Percentiles rank a stretch among this genome's conserved stretches.
These are phyloP conservation scores for Fusarium sp. DNA, from an alignment of 2,329 filamentous ascomycete genomes.

Conservation along the genomic window DNA sequence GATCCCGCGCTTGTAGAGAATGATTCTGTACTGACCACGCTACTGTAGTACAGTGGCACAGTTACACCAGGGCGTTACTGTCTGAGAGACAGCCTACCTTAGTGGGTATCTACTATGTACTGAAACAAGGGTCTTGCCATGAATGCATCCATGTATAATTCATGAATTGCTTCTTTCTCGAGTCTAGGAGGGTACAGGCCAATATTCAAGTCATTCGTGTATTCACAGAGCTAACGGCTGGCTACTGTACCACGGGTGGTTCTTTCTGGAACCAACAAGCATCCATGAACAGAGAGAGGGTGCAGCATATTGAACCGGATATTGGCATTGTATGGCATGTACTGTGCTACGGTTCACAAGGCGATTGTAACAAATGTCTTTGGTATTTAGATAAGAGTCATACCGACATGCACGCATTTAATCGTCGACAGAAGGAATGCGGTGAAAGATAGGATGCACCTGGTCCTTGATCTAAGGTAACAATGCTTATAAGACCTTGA, in stretches of 20 bases:
- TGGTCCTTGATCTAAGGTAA: constrained; percentile 33
- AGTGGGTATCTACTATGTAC: neutral
- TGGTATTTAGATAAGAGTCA: neutral
- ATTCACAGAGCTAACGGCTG: constrained; percentile 2
- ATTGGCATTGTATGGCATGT: constrained; percentile 10
- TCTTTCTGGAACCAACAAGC: neutral
- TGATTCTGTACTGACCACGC: constrained; percentile 1
- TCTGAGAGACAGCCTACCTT: constrained; percentile 5
- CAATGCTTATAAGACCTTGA: constrained; percentile 25
- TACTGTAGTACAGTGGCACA: neutral
- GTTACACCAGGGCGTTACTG: constrained; percentile 11
- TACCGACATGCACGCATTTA: neutral
- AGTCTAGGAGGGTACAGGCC: neutral
- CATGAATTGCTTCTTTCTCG: neutral
- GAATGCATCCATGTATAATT: neutral
- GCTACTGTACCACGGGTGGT: neutral
- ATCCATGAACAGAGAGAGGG: neutral
- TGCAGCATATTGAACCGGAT: constrained; percentile 17
- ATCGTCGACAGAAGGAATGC: constrained; percentile 11
- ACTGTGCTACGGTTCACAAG: neutral
- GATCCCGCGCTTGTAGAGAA: constrained; percentile 26
- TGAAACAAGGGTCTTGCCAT: constrained; percentile 17
- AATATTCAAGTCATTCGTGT: neutral
- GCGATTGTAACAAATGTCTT: neutral
- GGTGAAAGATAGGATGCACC: constrained; percentile 29